These are phyloP conservation scores for Parafenestella ontariensis DNA, from an alignment of 2,329 filamentous ascomycete species.

Conservation along the genomic window DNA sequence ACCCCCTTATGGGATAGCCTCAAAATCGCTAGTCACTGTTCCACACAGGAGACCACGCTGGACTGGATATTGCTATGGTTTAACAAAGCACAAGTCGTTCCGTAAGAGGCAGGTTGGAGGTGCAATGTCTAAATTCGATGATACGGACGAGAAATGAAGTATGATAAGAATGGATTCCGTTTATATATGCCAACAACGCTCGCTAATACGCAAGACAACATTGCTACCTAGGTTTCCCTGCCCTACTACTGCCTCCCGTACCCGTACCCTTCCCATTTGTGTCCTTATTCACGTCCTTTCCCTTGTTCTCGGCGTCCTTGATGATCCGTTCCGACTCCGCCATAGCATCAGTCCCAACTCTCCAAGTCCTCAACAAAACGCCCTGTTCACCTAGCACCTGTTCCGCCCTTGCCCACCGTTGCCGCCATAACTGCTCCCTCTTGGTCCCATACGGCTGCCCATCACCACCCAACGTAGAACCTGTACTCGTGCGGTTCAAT, in stretches of 20 bases:
- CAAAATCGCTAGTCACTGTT: too few species aligned
- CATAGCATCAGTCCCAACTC: conserved; percentile 73
- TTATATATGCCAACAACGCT: background rate
- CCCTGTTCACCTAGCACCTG: conserved; percentile 68
- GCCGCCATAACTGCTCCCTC: conserved; percentile 75
- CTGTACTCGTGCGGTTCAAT: conserved; percentile 34
- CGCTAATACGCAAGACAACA: background rate
- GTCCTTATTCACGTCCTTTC: conserved; percentile 12
- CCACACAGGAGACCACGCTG: too few species aligned
- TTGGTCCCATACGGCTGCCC: conserved; percentile 60
- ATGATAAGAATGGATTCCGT: background rate
- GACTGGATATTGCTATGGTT: too few species aligned
- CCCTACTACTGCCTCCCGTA: background rate
- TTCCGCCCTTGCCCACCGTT: conserved; percentile 71
- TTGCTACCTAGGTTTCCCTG: background rate
- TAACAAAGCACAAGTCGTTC: too few species aligned
- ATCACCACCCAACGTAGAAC: conserved; percentile 32
- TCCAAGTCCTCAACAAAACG: conserved; percentile 76
- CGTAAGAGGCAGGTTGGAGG: too few species aligned
- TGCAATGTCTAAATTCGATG: too few species aligned
- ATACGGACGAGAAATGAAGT: background rate
- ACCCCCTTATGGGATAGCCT: too few species aligned
- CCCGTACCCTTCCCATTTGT: background rate
- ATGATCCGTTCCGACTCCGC: conserved; percentile 71
- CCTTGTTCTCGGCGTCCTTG: conserved; percentile 58